These are phyloP conservation scores for Pterocarpus santalinus DNA, from an alignment of 306 rosid genomes.

Conservation along the genomic window DNA sequence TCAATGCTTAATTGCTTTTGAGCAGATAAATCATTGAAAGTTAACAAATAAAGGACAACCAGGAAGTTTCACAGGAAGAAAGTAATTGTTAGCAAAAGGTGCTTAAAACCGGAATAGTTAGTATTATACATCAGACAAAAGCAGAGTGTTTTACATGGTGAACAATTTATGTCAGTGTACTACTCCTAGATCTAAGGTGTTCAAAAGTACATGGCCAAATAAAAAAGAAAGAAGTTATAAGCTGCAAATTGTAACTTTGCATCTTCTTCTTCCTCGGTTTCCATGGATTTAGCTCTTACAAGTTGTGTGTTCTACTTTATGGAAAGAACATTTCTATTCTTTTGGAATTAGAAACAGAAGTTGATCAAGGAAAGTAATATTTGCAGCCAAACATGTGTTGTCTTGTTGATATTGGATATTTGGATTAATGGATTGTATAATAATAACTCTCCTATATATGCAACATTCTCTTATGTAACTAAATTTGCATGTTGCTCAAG, in stretches of 20 bases:
- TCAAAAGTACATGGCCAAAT: not conserved
- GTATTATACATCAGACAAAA: not conserved
- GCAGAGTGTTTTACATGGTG: constrained; percentile 6
- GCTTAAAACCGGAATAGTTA: constrained; percentile 5
- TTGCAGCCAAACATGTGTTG: constrained; percentile 15
- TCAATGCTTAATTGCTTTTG: constrained; percentile 4
- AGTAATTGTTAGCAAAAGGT: not conserved
- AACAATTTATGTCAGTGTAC: not conserved
- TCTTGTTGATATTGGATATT: too few relatives aligned
- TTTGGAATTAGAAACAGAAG: constrained; percentile 9
- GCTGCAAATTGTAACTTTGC: constrained; percentile 18
- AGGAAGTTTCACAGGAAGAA: not conserved
- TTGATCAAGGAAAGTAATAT: constrained; percentile 27
- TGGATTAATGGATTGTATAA: too few relatives aligned
- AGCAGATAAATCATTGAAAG: constrained; percentile 8
- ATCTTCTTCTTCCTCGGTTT: constrained; percentile 14
- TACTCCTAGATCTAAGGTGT: constrained; percentile 16
- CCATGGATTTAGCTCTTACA: constrained; percentile 5
- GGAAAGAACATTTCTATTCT: constrained; percentile 2
- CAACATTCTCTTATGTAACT: not conserved
- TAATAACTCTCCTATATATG: not conserved
- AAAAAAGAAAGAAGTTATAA: constrained; percentile 1
- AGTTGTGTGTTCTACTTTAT: not conserved
- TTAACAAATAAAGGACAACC: not conserved
- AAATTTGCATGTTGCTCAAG: not conserved